phyloP scores from a whole-genome alignment of 2,329 filamentous ascomycete genomes.

The Fusarium sp. region DNA sequence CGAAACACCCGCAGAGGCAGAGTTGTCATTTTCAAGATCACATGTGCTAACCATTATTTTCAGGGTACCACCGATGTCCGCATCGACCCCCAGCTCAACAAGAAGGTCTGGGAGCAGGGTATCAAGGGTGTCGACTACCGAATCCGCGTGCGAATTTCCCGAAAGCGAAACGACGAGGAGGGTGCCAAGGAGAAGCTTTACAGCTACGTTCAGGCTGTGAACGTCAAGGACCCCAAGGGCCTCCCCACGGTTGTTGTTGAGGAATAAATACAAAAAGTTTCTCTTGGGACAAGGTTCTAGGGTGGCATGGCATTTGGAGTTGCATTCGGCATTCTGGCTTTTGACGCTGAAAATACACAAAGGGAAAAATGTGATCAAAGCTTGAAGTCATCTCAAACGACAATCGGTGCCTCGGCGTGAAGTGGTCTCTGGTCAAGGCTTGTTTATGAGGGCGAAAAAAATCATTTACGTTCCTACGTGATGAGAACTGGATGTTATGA shows the following conservation, averaged over 20 bases:
- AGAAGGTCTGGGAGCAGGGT: constrained; percentile 99
- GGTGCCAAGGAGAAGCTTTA: constrained; percentile 99
- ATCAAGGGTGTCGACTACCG: constrained; percentile 99
- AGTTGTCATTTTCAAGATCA: constrained; percentile 5
- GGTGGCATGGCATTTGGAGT: constrained; percentile 61
- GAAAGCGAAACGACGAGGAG: constrained; percentile 99
- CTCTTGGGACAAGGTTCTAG: constrained; percentile 56
- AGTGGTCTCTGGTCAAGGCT: constrained; percentile 40
- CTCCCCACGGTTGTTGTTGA: constrained; percentile 91
- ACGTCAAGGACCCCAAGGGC: constrained; percentile 99
- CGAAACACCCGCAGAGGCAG: constrained; percentile 25
- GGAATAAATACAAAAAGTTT: constrained; percentile 65
- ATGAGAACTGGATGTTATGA: constrained; percentile 37
- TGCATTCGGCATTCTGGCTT: constrained; percentile 60
- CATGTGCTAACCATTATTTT: constrained; percentile 32
- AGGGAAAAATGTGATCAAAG: constrained; percentile 53
- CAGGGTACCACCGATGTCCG: constrained; percentile 98
- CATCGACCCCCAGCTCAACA: constrained; percentile 98
- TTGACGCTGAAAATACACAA: constrained; percentile 55
- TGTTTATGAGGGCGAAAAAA: constrained; percentile 40
- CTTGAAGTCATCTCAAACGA: constrained; percentile 44
- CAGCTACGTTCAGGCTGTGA: constrained; percentile 99
- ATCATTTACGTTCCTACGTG: constrained; percentile 42
- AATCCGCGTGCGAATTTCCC: constrained; percentile 97
- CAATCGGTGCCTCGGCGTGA: constrained; percentile 48